Conservation (phyloP, 1,284 basidiomycete species). For the Sporisorium exsertum region DNA sequence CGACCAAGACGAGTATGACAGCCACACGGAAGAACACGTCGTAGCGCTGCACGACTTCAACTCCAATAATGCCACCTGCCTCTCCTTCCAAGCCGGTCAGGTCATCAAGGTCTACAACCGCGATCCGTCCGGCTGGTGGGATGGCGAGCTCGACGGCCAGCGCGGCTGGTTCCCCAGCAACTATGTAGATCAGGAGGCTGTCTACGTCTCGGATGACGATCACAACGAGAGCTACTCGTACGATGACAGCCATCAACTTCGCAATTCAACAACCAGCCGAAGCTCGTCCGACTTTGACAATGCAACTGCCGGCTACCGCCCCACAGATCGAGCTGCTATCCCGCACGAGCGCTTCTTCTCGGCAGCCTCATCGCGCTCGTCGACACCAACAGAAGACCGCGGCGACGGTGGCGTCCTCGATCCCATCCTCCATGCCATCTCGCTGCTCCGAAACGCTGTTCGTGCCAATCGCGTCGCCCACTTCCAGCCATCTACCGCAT, state of each 20-base stretch:
- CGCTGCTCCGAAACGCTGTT: constrained; percentile 86
- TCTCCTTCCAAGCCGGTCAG: constrained; percentile 88
- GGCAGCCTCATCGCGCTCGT: constrained; percentile 38
- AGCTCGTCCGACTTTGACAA: constrained; percentile 28
- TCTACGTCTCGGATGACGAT: constrained; percentile 42
- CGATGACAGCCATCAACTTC: constrained; percentile 16
- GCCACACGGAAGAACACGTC: constrained; percentile 63
- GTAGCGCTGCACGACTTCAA: constrained; percentile 70
- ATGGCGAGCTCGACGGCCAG: constrained; percentile 80
- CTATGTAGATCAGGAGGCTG: constrained; percentile 64
- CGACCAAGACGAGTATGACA: constrained; percentile 25
- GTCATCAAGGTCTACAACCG: constrained; percentile 88
- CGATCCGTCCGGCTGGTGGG: constrained; percentile 96
- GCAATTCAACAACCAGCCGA: constrained; percentile 18
- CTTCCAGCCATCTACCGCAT: constrained; percentile 76
- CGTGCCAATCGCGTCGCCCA: constrained; percentile 80
- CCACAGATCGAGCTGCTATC: neutral
- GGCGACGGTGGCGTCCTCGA: constrained; percentile 53
- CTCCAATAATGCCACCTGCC: constrained; percentile 73
- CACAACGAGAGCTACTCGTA: constrained; percentile 39
- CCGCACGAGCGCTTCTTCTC: constrained; percentile 40
- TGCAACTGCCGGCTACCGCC: constrained; percentile 17
- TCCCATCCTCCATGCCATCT: constrained; percentile 83
- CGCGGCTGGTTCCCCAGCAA: constrained; percentile 96
- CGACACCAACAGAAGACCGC: constrained; percentile 48